These are phyloP conservation scores for Rubia yunnanensis DNA, from an alignment of 257 asterid genomes.

Conservation along the genomic window DNA sequence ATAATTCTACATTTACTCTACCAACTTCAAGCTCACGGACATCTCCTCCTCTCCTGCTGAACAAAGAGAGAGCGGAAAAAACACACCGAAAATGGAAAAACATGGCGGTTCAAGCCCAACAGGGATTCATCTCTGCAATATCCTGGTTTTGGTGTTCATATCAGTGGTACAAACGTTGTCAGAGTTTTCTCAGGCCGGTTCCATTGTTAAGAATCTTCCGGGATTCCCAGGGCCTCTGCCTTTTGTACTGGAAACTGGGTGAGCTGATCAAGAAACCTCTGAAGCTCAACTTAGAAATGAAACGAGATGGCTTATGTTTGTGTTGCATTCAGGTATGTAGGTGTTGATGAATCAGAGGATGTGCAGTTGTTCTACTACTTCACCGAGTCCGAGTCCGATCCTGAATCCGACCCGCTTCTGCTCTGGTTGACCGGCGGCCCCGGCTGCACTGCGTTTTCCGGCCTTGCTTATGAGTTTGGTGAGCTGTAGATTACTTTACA, in stretches of 20 bases:
- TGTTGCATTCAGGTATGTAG: slow-evolving; percentile 7
- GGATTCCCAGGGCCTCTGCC: slow-evolving; percentile 25
- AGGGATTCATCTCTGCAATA: background rate
- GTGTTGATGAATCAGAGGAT: slow-evolving; percentile 21
- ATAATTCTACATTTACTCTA: no score
- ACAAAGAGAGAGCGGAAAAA: background rate
- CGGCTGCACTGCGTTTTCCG: slow-evolving; percentile 14
- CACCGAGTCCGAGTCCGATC: slow-evolving; percentile 11
- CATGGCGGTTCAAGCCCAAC: background rate
- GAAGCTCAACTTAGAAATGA: background rate
- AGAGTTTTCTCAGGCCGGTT: slow-evolving; percentile 2
- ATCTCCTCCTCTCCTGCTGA: background rate
- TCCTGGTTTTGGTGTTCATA: slow-evolving; percentile 5
- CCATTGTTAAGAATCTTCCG: slow-evolving; percentile 18
- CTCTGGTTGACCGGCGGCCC: slow-evolving; percentile 21
- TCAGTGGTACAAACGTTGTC: background rate
- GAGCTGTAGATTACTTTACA: no score
- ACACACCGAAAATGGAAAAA: background rate
- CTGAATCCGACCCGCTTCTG: slow-evolving; percentile 16
- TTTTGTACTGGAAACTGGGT: slow-evolving; percentile 25
- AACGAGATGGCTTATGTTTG: background rate
- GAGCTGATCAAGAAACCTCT: background rate
- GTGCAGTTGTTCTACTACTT: slow-evolving; percentile 22
- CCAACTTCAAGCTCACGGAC: background rate
- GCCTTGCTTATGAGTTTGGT: slow-evolving; percentile 19